These are phyloP conservation scores for Dendrothele bispora DNA, from an alignment of 768 basidiomycete genomes.

Conservation along the genomic window DNA sequence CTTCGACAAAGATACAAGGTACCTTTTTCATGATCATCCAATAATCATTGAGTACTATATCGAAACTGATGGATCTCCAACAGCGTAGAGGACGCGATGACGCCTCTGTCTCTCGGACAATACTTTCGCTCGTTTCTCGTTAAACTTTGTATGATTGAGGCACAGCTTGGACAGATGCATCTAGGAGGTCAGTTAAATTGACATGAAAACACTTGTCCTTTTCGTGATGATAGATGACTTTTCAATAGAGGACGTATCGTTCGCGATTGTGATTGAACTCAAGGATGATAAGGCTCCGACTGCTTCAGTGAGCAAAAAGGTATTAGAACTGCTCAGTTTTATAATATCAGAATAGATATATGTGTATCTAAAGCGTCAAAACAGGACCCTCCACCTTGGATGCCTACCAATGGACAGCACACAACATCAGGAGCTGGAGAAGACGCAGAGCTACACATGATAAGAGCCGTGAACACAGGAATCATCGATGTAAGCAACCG, in stretches of 20 bases:
- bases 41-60: neutral
- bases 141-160: slow-evolving; percentile 77
- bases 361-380: too few species aligned
- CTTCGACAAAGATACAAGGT: slow-evolving; percentile 73
- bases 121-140: slow-evolving; percentile 83
- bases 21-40: slow-evolving; percentile 1
- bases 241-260: slow-evolving; percentile 73
- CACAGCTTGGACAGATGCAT: slow-evolving; percentile 61
- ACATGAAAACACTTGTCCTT: neutral
- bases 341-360: neutral
- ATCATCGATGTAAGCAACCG: slow-evolving; percentile 63
- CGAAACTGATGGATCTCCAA: neutral
- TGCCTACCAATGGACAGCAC: slow-evolving; percentile 68
- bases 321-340: neutral
- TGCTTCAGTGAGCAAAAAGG: slow-evolving; percentile 46
- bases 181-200: slow-evolving; percentile 43
- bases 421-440: slow-evolving; percentile 69
- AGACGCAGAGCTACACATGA: slow-evolving; percentile 67
- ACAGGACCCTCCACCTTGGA: slow-evolving; percentile 76
- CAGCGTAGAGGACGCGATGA: slow-evolving; percentile 75
- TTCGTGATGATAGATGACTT: slow-evolving; percentile 50
- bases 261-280: slow-evolving; percentile 82
- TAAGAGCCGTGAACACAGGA: slow-evolving; percentile 82
- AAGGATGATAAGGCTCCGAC: slow-evolving; percentile 63
- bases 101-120: slow-evolving; percentile 59